A percentile compares a stretch with the other conserved stretches of the same genome.
Conservation (phyloP, 148 eudicot genomes). For the Nepenthes gracilis region DNA sequence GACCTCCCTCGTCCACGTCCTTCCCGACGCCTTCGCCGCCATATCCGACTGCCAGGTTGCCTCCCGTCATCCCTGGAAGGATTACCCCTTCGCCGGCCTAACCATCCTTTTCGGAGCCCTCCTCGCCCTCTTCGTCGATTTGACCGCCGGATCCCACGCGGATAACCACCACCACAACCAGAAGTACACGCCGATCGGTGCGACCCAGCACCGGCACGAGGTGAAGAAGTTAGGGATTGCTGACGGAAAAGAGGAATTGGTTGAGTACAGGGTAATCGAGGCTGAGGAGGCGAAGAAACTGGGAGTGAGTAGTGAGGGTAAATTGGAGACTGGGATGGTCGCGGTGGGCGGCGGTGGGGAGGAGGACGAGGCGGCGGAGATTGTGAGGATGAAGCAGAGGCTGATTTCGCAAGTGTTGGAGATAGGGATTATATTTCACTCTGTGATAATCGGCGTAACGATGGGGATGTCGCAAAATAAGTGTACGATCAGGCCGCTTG, state of each 20-base stretch:
- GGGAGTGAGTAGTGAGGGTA: background rate
- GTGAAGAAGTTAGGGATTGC: background rate
- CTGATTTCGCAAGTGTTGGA: conserved; percentile 81
- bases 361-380: conserved; percentile 8
- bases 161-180: conserved; percentile 19
- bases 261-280: conserved; percentile 7
- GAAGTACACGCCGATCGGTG: conserved; percentile 20
- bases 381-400: conserved; percentile 51
- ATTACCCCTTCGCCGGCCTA: conserved; percentile 72
- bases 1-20: conserved; percentile 75
- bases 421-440: conserved; percentile 81
- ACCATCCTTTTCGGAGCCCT: conserved; percentile 50
- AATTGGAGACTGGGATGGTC: conserved; percentile 8
- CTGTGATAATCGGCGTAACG: conserved; percentile 74
- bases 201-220: background rate
- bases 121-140: conserved; percentile 49
- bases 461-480: conserved; percentile 86
- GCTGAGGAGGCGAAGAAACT: conserved; percentile 3
- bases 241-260: background rate
- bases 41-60: conserved; percentile 57
- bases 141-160: conserved; percentile 56
- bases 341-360: conserved; percentile 7
- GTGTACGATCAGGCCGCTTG: conserved; percentile 65
- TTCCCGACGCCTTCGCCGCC: conserved; percentile 74
- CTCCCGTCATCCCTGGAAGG: conserved; percentile 74